These are phyloP conservation scores for Pseudocercospora musae DNA, from an alignment of 2,329 filamentous ascomycete genomes.

Conservation along the genomic window DNA sequence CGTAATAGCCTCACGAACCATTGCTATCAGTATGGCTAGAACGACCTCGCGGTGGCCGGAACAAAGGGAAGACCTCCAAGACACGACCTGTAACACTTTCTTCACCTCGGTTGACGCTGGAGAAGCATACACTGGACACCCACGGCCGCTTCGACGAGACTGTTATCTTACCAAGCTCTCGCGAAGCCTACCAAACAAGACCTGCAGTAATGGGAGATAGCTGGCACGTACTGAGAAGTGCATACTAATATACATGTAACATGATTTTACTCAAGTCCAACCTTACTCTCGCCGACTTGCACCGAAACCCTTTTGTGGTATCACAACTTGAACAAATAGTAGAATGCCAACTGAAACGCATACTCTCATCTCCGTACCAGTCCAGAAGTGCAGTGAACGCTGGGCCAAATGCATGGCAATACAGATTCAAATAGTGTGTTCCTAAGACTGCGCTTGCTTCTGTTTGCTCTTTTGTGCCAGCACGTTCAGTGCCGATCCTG, in stretches of 20 bases:
- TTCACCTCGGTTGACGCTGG: background rate
- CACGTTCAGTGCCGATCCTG: constrained; percentile 89
- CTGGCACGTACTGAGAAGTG: background rate
- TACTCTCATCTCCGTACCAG: background rate
- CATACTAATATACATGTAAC: background rate
- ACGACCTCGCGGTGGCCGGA: background rate
- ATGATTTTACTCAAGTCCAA: background rate
- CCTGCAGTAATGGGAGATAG: background rate
- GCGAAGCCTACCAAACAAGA: background rate
- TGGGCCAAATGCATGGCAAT: background rate
- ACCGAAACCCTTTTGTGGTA: background rate
- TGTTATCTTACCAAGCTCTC: background rate
- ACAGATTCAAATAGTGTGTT: background rate
- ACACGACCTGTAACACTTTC: background rate
- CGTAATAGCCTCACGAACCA: background rate
- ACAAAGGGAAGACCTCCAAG: background rate
- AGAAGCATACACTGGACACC: background rate
- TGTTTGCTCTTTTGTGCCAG: constrained; percentile 60
- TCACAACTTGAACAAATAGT: background rate
- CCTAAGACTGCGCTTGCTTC: constrained; percentile 6
- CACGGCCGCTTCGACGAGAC: background rate
- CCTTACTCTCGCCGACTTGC: background rate
- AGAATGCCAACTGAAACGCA: background rate
- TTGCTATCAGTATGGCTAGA: background rate
- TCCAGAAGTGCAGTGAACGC: background rate